phyloP scores from a whole-genome alignment of 2,329 filamentous ascomycete genomes.

The Fusarium multiceps region DNA sequence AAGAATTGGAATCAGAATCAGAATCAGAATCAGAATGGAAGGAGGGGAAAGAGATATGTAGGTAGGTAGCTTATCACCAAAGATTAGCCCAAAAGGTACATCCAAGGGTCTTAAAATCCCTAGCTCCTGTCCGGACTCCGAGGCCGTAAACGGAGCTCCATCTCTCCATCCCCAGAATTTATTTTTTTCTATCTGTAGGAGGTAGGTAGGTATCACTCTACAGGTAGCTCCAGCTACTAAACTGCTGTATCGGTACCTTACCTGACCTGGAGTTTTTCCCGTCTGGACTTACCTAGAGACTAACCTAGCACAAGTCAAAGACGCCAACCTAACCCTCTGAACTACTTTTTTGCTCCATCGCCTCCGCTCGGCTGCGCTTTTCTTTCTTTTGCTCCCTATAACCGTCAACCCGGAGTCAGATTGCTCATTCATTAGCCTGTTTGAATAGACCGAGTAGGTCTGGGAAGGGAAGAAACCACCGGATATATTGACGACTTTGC shows the following conservation, averaged over 20 bases:
- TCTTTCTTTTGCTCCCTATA: conserved; percentile 20
- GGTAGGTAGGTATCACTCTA: too few relatives aligned
- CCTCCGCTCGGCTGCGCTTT: conserved; percentile 30
- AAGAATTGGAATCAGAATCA: background rate
- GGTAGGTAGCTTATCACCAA: background rate
- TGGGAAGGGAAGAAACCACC: background rate
- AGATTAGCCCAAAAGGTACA: background rate
- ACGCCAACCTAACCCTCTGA: conserved; percentile 10
- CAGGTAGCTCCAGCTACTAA: conserved; percentile 21
- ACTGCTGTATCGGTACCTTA: conserved; percentile 2
- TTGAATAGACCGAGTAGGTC: conserved; percentile 18
- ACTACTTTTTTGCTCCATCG: conserved; percentile 37
- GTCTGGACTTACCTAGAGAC: conserved; percentile 14
- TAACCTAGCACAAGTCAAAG: conserved; percentile 17
- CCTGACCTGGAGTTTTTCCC: conserved; percentile 35
- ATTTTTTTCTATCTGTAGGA: conserved; percentile 41
- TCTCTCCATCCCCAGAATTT: conserved; percentile 42
- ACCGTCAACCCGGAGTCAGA: background rate
- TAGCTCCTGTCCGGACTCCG: conserved; percentile 48
- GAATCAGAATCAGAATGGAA: background rate
- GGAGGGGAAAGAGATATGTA: background rate
- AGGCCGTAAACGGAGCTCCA: conserved; percentile 53
- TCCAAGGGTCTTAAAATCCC: background rate
- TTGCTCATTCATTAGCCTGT: conserved; percentile 14
- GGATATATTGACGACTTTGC: conserved; percentile 15